Base-by-base conservation (phyloP, 306 rosid species). In the Acacia confusa region DNA sequence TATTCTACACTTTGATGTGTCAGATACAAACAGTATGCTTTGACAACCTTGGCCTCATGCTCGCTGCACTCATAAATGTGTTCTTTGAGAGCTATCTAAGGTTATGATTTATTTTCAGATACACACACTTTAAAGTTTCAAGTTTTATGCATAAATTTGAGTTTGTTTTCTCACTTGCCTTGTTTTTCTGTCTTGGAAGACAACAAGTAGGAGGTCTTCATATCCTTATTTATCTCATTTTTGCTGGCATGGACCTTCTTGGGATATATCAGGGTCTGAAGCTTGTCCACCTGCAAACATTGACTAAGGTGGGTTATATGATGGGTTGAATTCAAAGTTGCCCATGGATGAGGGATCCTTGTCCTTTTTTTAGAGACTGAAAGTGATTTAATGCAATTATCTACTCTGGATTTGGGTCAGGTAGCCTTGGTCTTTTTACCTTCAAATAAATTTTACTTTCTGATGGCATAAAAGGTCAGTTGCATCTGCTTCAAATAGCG, bases 11-110 rank as follows among this genome's bases (percentile, higher is more conserved):
- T 50, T 69, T 72, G 32, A 47, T 70, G 76, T 77, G 86, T 86
- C 92, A 94, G 98, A 90, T 95, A 72, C 98, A 95, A 88, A 92
- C 98, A 25, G 98, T 92, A 71, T 95, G 98, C 91, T 95, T 91
- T 87, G 98, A 95, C 87, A 92, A 84, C 85, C 92, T 92, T 70
- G 98, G 98, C 68, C 95, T 95, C 63, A 76, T 86, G 84, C 92
- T 92, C 43, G 97, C 97, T 22, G 95, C 92, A 52, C 76, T 91
- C 67, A 83, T 94, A 78, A 94, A 91, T 84, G 16, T 91, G 84
- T 71, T 84, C 80, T 77, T 82, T 81, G 94, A 83, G 78, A 87
- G 85, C 86, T 81, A 82, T 82, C 86, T 32, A 83, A 91, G 97
- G 98, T 94, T 84, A 47, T 78, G 87, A 53, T 61, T 60, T 70